Evolutionary conservation across 1,139 yeast species (phyloP).

Genomic region (Yamadazyma dushanensis): DNA sequence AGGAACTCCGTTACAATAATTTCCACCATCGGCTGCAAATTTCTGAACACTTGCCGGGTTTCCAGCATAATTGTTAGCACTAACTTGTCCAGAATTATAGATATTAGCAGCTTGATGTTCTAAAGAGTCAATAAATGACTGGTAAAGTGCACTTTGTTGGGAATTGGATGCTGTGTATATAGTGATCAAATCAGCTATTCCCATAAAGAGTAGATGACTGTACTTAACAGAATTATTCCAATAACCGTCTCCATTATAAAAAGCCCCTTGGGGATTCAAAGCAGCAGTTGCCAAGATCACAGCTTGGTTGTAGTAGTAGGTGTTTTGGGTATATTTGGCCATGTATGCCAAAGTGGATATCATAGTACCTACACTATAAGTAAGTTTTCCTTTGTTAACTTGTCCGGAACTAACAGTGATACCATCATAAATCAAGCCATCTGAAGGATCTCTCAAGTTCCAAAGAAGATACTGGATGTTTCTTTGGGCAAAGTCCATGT

Average conservation of each 20-base stretch:
- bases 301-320: constrained; percentile 16
- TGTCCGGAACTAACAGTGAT: constrained; percentile 17
- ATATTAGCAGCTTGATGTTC: constrained; percentile 23
- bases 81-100: constrained; percentile 24
- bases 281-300: constrained; percentile 11
- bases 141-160: constrained; percentile 12
- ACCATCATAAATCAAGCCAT: constrained; percentile 35
- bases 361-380: constrained; percentile 36
- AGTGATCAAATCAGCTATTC: constrained; percentile 25
- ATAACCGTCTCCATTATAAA: constrained; percentile 19
- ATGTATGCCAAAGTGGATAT: constrained; percentile 25
- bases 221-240: constrained; percentile 26
- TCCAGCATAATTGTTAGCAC: constrained; percentile 11
- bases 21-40: constrained; percentile 7
- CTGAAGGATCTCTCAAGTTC: constrained; percentile 26
- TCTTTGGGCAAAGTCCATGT: constrained; percentile 24
- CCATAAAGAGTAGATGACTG: constrained; percentile 21
- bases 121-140: constrained; percentile 17
- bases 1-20: constrained; percentile 18
- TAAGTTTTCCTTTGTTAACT: constrained; percentile 32
- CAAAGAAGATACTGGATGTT: constrained; percentile 27
- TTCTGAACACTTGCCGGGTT: constrained; percentile 7
- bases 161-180: constrained; percentile 7
- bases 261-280: constrained; percentile 22
- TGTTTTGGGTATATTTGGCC: constrained; percentile 13